Conservation (phyloP, 2,329 filamentous ascomycete species). For the Cladosporium sp. region DNA sequence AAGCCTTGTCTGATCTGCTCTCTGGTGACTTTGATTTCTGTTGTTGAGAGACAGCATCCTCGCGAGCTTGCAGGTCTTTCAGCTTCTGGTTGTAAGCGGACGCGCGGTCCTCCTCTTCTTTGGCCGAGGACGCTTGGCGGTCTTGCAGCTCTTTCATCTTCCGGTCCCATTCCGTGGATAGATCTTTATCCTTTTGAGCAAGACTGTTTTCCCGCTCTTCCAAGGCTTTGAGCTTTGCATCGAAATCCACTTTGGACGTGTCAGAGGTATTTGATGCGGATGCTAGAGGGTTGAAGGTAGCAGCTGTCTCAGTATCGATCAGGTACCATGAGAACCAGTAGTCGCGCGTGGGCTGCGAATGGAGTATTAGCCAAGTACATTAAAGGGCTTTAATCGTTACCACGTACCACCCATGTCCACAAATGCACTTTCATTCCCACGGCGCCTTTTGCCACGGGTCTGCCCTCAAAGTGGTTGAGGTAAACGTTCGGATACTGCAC, state of each 20-base stretch:
- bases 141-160: background rate
- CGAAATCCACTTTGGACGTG: background rate
- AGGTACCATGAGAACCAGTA: constrained; percentile 5
- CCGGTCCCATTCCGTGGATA: background rate
- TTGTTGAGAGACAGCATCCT: no score
- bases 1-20: background rate
- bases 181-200: background rate
- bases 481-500: constrained; percentile 1
- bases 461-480: background rate
- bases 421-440: constrained; percentile 5
- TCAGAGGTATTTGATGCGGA: background rate
- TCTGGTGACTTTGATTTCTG: constrained; percentile 3
- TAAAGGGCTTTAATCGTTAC: background rate
- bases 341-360: background rate
- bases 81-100: constrained; percentile 7
- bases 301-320: background rate
- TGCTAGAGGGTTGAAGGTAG: background rate
- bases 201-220: background rate
- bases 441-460: background rate
- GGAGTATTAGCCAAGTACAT: background rate
- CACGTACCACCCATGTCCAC: constrained; percentile 7
- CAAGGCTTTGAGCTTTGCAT: background rate
- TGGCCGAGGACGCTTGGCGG: background rate
- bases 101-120: background rate
- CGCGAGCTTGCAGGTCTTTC: constrained; percentile 7